Conservation (phyloP, 257 asterid species). For the Plectranthus barbatus region DNA sequence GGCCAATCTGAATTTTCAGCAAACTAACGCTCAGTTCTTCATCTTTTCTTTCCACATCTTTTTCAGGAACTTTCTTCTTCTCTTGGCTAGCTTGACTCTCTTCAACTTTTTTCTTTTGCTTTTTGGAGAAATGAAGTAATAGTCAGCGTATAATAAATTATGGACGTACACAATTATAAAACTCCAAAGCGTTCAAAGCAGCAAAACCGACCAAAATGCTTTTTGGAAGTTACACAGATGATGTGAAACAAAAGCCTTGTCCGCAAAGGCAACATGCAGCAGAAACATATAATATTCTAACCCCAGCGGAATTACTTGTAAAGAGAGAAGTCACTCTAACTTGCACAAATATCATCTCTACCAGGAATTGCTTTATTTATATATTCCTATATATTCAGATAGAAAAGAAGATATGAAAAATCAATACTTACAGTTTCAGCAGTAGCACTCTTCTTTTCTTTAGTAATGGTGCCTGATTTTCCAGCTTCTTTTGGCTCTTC, state of each 20-base stretch:
- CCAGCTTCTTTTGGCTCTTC: conserved; percentile 36
- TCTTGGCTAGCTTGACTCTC: conserved; percentile 41
- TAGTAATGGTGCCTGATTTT: conserved; percentile 29
- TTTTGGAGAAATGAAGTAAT: conserved; percentile 8
- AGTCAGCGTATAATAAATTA: conserved; percentile 3
- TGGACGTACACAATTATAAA: not conserved
- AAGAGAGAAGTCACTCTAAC: not conserved
- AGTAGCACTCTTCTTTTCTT: conserved; percentile 32
- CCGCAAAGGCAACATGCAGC: conserved; percentile 4
- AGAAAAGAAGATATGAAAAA: not conserved
- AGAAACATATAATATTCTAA: not conserved
- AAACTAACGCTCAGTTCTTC: conserved; percentile 66
- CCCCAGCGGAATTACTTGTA: not conserved
- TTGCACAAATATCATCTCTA: not conserved
- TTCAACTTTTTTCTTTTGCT: conserved; percentile 42
- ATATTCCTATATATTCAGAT: not conserved
- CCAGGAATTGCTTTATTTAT: not conserved
- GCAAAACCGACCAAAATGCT: not conserved
- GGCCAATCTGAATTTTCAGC: conserved; percentile 87
- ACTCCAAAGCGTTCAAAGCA: not conserved
- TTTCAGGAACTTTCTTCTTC: conserved; percentile 53
- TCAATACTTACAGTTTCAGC: conserved; percentile 37
- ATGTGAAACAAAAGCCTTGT: not conserved
- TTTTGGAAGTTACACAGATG: not conserved
- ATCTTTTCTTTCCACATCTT: conserved; percentile 47